phyloP scores from a whole-genome alignment of 495 filamentous ascomycete species.

The Delitschia confertaspora region DNA sequence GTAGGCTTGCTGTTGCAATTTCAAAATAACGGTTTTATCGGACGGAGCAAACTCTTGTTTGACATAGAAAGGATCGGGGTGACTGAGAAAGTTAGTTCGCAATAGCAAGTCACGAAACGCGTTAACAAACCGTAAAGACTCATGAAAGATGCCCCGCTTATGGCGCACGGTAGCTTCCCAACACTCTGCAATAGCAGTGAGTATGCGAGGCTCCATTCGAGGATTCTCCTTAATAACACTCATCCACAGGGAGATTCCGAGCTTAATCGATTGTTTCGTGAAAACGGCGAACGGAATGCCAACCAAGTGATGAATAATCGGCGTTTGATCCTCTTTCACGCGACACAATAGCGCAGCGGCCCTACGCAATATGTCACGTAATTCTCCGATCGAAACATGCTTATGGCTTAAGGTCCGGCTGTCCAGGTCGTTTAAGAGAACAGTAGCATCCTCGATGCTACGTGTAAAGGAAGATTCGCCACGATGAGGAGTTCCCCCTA shows the following conservation, averaged over 20 bases:
- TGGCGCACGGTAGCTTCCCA: slow-evolving; percentile 78
- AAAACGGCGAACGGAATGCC: slow-evolving; percentile 85
- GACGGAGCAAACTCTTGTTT: slow-evolving; percentile 90
- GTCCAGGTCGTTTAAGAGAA: slow-evolving; percentile 57
- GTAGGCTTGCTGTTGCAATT: slow-evolving; percentile 66
- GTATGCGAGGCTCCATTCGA: slow-evolving; percentile 67
- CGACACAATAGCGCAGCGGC: slow-evolving; percentile 80
- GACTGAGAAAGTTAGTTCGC: slow-evolving; percentile 41
- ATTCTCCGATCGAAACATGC: slow-evolving; percentile 59
- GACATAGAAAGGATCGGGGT: slow-evolving; percentile 77
- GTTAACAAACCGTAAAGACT: slow-evolving; percentile 49
- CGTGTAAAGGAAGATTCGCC: slow-evolving; percentile 29
- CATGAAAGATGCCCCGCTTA: slow-evolving; percentile 70
- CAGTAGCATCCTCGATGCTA: slow-evolving; percentile 44
- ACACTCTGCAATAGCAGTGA: slow-evolving; percentile 72
- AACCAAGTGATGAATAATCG: slow-evolving; percentile 77
- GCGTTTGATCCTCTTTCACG: slow-evolving; percentile 58
- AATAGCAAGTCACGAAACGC: slow-evolving; percentile 7
- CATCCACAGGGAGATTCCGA: slow-evolving; percentile 91
- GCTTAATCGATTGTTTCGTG: slow-evolving; percentile 87
- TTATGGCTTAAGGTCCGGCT: slow-evolving; percentile 55
- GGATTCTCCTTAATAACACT: slow-evolving; percentile 96
- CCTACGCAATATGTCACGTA: slow-evolving; percentile 68
- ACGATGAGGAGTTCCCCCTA: neutral
- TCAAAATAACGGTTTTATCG: slow-evolving; percentile 64